phyloP scores from a whole-genome alignment of 1,284 basidiomycete genomes.

The Trametes polyzona region DNA sequence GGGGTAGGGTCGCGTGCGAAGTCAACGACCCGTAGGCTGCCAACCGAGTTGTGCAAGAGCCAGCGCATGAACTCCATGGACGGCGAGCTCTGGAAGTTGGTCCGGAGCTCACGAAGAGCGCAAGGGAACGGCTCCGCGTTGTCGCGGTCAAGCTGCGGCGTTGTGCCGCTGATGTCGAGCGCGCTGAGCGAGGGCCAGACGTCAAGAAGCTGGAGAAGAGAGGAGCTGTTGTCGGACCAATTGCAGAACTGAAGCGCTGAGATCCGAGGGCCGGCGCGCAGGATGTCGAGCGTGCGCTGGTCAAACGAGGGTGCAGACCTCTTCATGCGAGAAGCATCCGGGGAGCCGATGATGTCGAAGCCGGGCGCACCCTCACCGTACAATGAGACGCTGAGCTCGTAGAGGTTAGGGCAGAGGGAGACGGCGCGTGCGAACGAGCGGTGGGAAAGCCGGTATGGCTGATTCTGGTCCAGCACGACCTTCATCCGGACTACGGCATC shows the following conservation, averaged over 20 bases:
- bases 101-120: constrained; percentile 53
- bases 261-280: constrained; percentile 59
- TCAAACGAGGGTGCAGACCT: constrained; percentile 60
- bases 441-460: constrained; percentile 59
- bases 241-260: constrained; percentile 63
- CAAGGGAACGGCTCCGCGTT: constrained; percentile 49
- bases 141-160: constrained; percentile 52
- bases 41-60: constrained; percentile 62
- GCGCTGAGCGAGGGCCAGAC: constrained; percentile 60
- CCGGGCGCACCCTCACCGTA: constrained; percentile 58
- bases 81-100: constrained; percentile 64
- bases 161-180: constrained; percentile 61
- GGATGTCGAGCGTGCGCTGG: constrained; percentile 51
- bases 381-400: constrained; percentile 56
- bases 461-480: constrained; percentile 65
- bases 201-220: constrained; percentile 63
- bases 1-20: constrained; percentile 59
- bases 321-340: constrained; percentile 51
- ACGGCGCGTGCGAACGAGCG: constrained; percentile 61
- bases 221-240: constrained; percentile 65
- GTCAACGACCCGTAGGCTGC: constrained; percentile 54
- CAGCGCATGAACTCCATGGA: constrained; percentile 64
- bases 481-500: constrained; percentile 56
- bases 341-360: constrained; percentile 49
- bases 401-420: constrained; percentile 59